Evolutionary conservation across 257 asterid genomes (phyloP).

Genomic region (Solanum paucissectum): DNA sequence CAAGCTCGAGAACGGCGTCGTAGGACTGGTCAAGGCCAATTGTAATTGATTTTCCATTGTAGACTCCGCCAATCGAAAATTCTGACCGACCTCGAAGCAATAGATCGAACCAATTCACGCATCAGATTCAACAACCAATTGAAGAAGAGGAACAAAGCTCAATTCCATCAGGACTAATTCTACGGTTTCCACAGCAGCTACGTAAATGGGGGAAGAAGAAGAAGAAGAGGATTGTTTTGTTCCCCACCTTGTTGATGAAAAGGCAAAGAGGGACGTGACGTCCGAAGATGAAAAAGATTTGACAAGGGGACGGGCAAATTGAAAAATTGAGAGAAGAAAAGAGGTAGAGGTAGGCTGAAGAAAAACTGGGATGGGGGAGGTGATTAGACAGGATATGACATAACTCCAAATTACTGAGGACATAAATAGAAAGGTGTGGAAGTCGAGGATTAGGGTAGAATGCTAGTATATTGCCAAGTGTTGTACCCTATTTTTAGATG

Average conservation of each 20-base stretch:
- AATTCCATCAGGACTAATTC: background rate
- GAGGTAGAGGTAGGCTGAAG: background rate
- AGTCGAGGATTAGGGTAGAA: background rate
- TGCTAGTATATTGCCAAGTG: background rate
- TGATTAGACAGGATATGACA: background rate
- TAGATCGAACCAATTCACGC: slow-evolving; percentile 4
- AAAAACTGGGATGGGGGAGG: background rate
- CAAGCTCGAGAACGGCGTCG: slow-evolving; percentile 41
- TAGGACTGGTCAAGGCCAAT: slow-evolving; percentile 20
- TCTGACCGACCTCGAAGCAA: background rate
- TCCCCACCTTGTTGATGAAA: background rate
- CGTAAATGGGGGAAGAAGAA: background rate
- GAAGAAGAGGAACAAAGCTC: background rate
- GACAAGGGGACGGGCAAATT: background rate
- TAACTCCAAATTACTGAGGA: background rate
- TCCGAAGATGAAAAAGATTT: background rate
- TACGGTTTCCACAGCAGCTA: background rate
- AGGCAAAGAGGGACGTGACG: background rate
- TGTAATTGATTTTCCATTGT: slow-evolving; percentile 31
- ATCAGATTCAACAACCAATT: background rate
- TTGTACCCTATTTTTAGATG: background rate
- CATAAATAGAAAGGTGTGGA: background rate
- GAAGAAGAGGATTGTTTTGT: background rate
- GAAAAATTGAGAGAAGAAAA: background rate
- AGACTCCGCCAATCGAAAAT: background rate